phyloP scores from a whole-genome alignment of 495 filamentous ascomycete genomes.

The Entonaema liquescens region DNA sequence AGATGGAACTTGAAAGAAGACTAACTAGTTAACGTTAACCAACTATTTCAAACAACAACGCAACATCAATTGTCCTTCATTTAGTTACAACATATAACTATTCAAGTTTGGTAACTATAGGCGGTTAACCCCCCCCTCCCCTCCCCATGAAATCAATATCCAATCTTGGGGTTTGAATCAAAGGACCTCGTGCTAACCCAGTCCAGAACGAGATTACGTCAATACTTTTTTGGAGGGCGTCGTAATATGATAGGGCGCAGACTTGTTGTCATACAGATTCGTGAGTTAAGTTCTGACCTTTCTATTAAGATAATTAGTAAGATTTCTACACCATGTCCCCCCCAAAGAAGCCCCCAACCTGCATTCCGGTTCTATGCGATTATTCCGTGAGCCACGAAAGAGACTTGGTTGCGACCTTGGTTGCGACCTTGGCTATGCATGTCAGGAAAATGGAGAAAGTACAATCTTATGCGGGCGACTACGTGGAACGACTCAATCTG shows the following conservation, averaged over 20 bases:
- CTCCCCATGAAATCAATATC: slow-evolving; percentile 16
- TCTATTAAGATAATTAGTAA: slow-evolving; percentile 41
- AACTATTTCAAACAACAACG: slow-evolving; percentile 7
- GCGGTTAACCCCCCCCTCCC: slow-evolving; percentile 15
- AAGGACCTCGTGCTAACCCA: slow-evolving; percentile 19
- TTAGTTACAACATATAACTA: too few species aligned
- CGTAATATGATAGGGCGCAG: slow-evolving; percentile 16
- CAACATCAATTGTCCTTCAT: too few species aligned
- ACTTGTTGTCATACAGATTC: background rate
- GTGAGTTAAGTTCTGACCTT: slow-evolving; percentile 25
- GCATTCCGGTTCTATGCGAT: slow-evolving; percentile 13
- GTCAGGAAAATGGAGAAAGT: slow-evolving; percentile 18
- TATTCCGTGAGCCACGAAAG: slow-evolving; percentile 11
- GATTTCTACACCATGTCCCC: slow-evolving; percentile 8
- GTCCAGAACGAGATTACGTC: slow-evolving; percentile 41
- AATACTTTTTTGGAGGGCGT: slow-evolving; percentile 18
- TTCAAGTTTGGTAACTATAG: slow-evolving; percentile 35
- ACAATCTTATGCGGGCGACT: slow-evolving; percentile 5
- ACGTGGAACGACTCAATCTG: slow-evolving; percentile 11
- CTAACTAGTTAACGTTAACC: too few species aligned
- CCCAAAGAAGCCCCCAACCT: background rate
- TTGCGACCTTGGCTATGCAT: slow-evolving; percentile 29
- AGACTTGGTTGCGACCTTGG: slow-evolving; percentile 14
- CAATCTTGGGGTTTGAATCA: slow-evolving; percentile 26
- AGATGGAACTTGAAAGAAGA: background rate